phyloP scores from a whole-genome alignment of 2,329 filamentous ascomycete species.

The Colletotrichum musicola region DNA sequence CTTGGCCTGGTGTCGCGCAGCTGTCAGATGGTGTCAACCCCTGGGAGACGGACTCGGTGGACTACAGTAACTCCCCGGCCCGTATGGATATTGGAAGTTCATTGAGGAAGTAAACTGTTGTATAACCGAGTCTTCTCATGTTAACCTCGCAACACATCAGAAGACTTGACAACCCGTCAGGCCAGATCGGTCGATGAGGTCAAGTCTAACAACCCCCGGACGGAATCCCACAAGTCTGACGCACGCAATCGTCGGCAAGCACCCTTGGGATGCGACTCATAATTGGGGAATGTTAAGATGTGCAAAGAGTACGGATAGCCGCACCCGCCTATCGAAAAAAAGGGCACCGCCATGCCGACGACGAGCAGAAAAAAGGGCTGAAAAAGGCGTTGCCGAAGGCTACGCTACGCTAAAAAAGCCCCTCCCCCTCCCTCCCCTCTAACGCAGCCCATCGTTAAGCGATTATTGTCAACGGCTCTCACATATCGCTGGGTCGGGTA shows the following conservation, averaged over 20 bases:
- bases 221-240: too few species aligned
- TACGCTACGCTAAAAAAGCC: too few species aligned
- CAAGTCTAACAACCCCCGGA: too few species aligned
- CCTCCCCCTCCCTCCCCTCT: neutral
- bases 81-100: too few species aligned
- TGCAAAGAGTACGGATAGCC: slow-evolving; percentile 19
- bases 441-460: slow-evolving; percentile 19
- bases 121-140: too few species aligned
- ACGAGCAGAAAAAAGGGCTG: slow-evolving; percentile 10
- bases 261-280: slow-evolving; percentile 23
- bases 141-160: too few species aligned
- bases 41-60: too few species aligned
- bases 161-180: too few species aligned
- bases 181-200: too few species aligned
- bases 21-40: neutral
- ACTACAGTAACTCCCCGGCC: too few species aligned
- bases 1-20: neutral
- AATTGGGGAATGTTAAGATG: slow-evolving; percentile 31
- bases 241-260: too few species aligned
- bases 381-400: slow-evolving; percentile 6
- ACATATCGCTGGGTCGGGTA: slow-evolving; percentile 18
- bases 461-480: slow-evolving; percentile 14
- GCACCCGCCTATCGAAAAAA: slow-evolving; percentile 1
- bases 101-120: too few species aligned
- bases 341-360: neutral